Evolutionary conservation across 768 basidiomycete genomes (phyloP).

Genomic region (Boletus barrowsii): DNA sequence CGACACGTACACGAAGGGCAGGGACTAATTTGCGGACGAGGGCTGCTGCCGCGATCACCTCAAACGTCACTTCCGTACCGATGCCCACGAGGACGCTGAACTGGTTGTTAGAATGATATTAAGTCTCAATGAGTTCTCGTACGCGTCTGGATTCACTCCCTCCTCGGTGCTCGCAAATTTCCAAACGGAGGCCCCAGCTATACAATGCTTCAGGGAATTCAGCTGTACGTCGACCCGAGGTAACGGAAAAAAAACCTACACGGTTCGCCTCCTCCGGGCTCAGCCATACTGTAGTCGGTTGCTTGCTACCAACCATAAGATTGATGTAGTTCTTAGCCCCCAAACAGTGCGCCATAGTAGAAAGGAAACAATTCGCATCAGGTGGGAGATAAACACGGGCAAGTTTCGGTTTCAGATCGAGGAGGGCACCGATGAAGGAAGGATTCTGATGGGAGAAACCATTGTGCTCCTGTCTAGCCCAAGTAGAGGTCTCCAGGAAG

Average conservation of each 20-base stretch:
- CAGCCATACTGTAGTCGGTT: slow-evolving; percentile 77
- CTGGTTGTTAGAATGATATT: neutral
- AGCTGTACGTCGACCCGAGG: neutral
- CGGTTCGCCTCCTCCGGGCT: slow-evolving; percentile 70
- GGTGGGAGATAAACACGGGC: slow-evolving; percentile 84
- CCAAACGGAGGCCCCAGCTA: slow-evolving; percentile 87
- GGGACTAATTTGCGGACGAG: slow-evolving; percentile 70
- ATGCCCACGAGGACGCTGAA: slow-evolving; percentile 76
- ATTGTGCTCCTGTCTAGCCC: slow-evolving; percentile 84
- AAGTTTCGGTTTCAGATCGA: slow-evolving; percentile 67
- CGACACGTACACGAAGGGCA: slow-evolving; percentile 75
- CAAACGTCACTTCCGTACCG: slow-evolving; percentile 85
- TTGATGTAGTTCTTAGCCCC: slow-evolving; percentile 84
- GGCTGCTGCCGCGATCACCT: slow-evolving; percentile 83
- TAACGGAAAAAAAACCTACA: slow-evolving; percentile 32
- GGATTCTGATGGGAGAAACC: slow-evolving; percentile 90
- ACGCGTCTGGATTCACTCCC: slow-evolving; percentile 72
- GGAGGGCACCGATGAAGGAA: slow-evolving; percentile 81
- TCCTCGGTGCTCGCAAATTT: slow-evolving; percentile 74
- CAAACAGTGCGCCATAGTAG: slow-evolving; percentile 80
- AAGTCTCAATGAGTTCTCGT: slow-evolving; percentile 17
- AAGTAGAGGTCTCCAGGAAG: slow-evolving; percentile 86
- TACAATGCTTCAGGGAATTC: slow-evolving; percentile 57
- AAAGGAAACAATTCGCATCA: slow-evolving; percentile 86
- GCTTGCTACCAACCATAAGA: slow-evolving; percentile 87